Conservation (phyloP, 169 alveolate species). For the Plasmodium coatneyi region DNA sequence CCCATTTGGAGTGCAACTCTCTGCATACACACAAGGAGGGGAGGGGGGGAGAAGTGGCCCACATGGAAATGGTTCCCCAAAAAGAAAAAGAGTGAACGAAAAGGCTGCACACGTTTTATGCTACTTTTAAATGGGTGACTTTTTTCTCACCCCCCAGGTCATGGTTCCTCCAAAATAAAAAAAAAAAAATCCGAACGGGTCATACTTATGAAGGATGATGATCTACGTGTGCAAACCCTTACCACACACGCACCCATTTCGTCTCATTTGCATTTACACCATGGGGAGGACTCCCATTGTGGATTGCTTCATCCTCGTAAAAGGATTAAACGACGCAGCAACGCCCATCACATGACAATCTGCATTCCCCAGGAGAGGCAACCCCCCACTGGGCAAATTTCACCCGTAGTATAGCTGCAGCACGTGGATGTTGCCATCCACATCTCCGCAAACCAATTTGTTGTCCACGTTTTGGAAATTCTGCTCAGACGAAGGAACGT, state of each 20-base stretch:
- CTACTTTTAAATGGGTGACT: not conserved
- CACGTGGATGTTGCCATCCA: conserved; percentile 64
- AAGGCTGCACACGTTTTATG: not conserved
- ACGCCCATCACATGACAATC: not conserved
- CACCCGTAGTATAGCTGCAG: conserved; percentile 43
- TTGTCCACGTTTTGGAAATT: conserved; percentile 48
- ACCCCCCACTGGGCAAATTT: not conserved
- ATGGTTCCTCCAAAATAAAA: not conserved
- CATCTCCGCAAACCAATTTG: conserved; percentile 66
- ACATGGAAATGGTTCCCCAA: not conserved
- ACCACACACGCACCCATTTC: not conserved
- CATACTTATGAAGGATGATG: not conserved
- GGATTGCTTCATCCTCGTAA: not conserved
- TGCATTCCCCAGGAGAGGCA: not conserved
- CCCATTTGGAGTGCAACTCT: not conserved
- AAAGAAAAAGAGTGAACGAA: not conserved
- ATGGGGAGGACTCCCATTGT: not conserved
- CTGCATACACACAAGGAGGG: not conserved
- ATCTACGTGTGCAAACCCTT: not conserved
- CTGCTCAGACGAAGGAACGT: conserved; percentile 3
- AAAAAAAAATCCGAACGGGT: not conserved
- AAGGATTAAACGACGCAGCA: not conserved
- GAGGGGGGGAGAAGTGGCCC: not conserved
- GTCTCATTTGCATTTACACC: not conserved
- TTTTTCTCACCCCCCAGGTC: not conserved